Base-by-base conservation (phyloP, 1,139 yeast species). In the Scheffersomyces stambukii region DNA sequence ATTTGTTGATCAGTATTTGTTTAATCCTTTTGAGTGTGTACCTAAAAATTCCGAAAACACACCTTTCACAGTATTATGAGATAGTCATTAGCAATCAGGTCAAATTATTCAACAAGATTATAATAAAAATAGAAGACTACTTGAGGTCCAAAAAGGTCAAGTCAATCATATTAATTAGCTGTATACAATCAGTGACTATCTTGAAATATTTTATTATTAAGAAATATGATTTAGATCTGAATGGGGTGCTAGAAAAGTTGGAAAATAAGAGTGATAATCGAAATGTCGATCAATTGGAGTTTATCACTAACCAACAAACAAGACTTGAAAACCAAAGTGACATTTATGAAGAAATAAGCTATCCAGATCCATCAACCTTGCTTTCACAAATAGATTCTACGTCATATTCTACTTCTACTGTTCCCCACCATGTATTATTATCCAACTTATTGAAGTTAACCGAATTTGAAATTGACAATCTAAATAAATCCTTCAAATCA, bases 81-180 rank as follows among this genome's bases (percentile, higher is more conserved):
- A 21, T 42, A 8, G 38, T 53, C 2, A 45, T 62, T 19, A 54
- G 55, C 28, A 57, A 60, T 28, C 71, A 65, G 37, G 41, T 57
- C 8, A 51, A 46, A 24, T 43, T 64, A 17, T 60, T 59, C 38
- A 55, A 57, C 32, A 48, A 50, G 32, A 30, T 59, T 7, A 36
- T 49, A 8, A 36, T 31, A 20, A 57, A 54, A 33, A 39, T 56
- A 19, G 38, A 32, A 18, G 30, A 28, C 4, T 30, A 39, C 21
- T 27, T 39, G 23, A 32, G 37, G 15, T 29, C 31, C 11, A 35
- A 41, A 19, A 33, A 36, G 25, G 24, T 25, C 24, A 50, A 43
- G 27, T 41, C 60, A 7, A 38, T 47, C 8, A 40, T 57, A 2
- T 36, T 57, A 16, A 42, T 52, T 7, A 51, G 52, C 32, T 43